These are phyloP conservation scores for Microcos paniculata DNA, from an alignment of 345 rosid species.

Conservation along the genomic window DNA sequence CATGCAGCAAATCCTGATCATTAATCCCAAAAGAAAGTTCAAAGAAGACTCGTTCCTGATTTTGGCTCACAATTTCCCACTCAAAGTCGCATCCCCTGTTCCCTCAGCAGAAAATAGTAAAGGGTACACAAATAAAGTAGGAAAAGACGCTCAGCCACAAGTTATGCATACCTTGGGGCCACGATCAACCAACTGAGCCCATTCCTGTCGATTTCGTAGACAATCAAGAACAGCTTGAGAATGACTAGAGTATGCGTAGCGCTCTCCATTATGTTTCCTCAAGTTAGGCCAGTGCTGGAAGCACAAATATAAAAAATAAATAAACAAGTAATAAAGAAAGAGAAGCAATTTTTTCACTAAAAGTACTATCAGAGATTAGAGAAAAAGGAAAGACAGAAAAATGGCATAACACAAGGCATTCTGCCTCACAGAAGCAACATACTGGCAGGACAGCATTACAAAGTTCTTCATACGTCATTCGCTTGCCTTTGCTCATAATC, in stretches of 20 bases:
- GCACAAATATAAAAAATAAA: constrained; percentile 17
- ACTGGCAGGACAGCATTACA: constrained; percentile 95
- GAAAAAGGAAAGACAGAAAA: constrained; percentile 2
- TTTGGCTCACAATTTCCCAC: not conserved
- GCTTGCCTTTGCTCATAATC: constrained; percentile 91
- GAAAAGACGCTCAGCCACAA: not conserved
- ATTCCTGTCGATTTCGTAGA: constrained; percentile 90
- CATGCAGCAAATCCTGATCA: not conserved
- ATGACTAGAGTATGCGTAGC: constrained; percentile 96
- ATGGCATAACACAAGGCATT: not conserved
- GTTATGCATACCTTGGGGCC: constrained; percentile 81
- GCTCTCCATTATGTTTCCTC: constrained; percentile 98
- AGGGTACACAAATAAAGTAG: not conserved
- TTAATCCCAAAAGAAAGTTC: not conserved
- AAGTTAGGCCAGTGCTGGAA: constrained; percentile 95
- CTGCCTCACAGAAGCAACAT: constrained; percentile 23
- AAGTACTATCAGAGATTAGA: constrained; percentile 1
- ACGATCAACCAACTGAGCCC: constrained; percentile 97
- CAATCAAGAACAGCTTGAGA: constrained; percentile 99
- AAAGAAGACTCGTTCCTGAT: not conserved
- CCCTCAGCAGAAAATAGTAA: not conserved
- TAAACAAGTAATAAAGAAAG: not conserved
- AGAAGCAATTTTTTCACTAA: not conserved
- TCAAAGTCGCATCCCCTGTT: not conserved
- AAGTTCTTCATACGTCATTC: constrained; percentile 93